These are phyloP conservation scores for Corymbia maculata DNA, from an alignment of 345 rosid genomes.

Conservation along the genomic window DNA sequence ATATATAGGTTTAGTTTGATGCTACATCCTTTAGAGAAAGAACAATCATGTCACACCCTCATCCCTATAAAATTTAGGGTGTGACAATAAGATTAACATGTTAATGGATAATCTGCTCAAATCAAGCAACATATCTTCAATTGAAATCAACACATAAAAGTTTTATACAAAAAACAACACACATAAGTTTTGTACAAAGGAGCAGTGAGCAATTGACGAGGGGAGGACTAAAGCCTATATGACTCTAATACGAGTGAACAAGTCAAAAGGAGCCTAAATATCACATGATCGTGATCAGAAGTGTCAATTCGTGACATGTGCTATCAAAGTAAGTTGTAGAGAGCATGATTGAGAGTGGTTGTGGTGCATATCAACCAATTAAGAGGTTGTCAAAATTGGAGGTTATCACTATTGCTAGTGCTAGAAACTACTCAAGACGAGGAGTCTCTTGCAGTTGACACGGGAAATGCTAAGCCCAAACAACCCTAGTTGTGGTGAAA, in stretches of 20 bases:
- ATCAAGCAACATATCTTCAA: not conserved
- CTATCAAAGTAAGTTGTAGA: not conserved
- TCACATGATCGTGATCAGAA: rapidly evolving
- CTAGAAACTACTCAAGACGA: too few species aligned
- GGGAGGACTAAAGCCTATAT: slow-evolving; percentile 3
- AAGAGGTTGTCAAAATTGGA: not conserved
- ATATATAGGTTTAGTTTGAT: too few species aligned
- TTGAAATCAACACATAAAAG: not conserved
- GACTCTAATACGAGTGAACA: too few species aligned
- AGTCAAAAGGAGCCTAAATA: not conserved
- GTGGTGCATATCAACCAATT: not conserved
- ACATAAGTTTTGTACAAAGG: not conserved
- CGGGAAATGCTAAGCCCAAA: not conserved
- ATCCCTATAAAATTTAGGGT: too few species aligned
- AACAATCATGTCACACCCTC: too few species aligned
- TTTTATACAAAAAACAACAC: too few species aligned
- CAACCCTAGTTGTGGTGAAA: not conserved
- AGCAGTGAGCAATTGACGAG: too few species aligned
- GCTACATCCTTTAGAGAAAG: too few species aligned
- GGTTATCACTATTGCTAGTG: too few species aligned
- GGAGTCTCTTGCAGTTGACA: not conserved
- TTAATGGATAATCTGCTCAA: not conserved
- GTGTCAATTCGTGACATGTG: rapidly evolving
- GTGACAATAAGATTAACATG: too few species aligned
- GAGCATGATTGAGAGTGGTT: not conserved